Conservation (phyloP, 768 basidiomycete species). For the Stropharia rugosoannulata region DNA sequence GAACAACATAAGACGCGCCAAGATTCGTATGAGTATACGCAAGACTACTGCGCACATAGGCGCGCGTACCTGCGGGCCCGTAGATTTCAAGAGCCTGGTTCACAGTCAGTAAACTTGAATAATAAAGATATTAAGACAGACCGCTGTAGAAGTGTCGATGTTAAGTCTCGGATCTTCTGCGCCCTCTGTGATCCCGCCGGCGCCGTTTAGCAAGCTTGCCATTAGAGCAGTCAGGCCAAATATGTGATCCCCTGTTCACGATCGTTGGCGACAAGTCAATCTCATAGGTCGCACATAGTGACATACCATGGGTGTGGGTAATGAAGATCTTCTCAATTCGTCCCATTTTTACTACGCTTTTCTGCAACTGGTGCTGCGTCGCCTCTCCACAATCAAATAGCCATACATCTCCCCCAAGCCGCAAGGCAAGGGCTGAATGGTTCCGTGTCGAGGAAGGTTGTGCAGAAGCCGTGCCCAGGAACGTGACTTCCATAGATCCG, state of each 20-base stretch:
- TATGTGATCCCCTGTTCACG: conserved; percentile 72
- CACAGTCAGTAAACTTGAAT: background rate
- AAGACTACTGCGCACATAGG: conserved; percentile 72
- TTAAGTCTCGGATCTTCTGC: conserved; percentile 57
- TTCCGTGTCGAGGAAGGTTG: conserved; percentile 78
- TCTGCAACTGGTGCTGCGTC: conserved; percentile 77
- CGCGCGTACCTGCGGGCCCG: conserved; percentile 80
- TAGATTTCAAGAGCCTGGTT: conserved; percentile 77
- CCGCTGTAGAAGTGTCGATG: conserved; percentile 32
- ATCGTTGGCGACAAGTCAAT: background rate
- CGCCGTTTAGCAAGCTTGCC: conserved; percentile 69
- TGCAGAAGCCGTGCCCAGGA: conserved; percentile 81
- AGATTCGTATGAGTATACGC: conserved; percentile 69
- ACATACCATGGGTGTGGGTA: conserved; percentile 87
- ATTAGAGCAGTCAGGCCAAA: conserved; percentile 73
- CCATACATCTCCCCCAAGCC: conserved; percentile 72
- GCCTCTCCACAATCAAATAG: conserved; percentile 86
- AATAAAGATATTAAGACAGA: conserved; percentile 20
- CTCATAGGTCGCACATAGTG: conserved; percentile 11
- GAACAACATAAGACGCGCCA: conserved; percentile 70
- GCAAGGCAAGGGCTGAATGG: conserved; percentile 71
- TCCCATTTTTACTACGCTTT: conserved; percentile 73
- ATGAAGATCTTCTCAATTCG: conserved; percentile 82
- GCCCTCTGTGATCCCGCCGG: conserved; percentile 62
- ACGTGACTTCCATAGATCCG: conserved; percentile 56